Conservation (phyloP, 176 grass and related monocot species). For the Tillandsia leiboldiana region DNA sequence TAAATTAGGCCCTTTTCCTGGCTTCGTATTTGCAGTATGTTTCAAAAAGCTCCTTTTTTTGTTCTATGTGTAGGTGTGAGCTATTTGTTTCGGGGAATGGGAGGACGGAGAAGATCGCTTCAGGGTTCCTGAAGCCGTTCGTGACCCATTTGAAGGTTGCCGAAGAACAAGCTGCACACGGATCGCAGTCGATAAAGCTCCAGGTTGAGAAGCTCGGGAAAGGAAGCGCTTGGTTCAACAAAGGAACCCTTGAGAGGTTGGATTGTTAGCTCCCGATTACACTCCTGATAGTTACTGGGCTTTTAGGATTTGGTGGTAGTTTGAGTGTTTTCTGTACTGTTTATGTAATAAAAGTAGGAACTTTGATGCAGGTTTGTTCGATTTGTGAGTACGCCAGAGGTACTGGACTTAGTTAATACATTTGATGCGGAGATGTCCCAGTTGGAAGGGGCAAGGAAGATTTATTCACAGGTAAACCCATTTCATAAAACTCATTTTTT, state of each 20-base stretch:
- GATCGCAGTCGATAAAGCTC: constrained; percentile 42
- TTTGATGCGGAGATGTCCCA: constrained; percentile 90
- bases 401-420: constrained; percentile 67
- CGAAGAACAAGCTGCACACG: constrained; percentile 59
- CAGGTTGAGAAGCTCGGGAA: constrained; percentile 44
- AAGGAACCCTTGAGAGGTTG: constrained; percentile 95
- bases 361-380: constrained; percentile 71
- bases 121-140: constrained; percentile 86
- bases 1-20: constrained; percentile 14
- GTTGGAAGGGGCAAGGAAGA: constrained; percentile 89
- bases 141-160: constrained; percentile 68
- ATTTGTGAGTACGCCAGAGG: constrained; percentile 94
- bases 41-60: background rate
- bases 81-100: constrained; percentile 83
- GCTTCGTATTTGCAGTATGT: constrained; percentile 12
- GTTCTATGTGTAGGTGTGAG: constrained; percentile 57
- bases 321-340: background rate
- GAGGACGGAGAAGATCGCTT: constrained; percentile 92
- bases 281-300: background rate
- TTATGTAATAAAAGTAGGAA: constrained; percentile 4
- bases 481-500: background rate
- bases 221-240: constrained; percentile 70
- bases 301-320: background rate
- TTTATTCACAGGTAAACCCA: constrained; percentile 55
- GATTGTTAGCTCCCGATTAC: background rate